Evolutionary conservation across 2,329 filamentous ascomycete genomes (phyloP), one percentile per base, ranked within the genome.

Genomic region (Didymellaceae sp.): DNA sequence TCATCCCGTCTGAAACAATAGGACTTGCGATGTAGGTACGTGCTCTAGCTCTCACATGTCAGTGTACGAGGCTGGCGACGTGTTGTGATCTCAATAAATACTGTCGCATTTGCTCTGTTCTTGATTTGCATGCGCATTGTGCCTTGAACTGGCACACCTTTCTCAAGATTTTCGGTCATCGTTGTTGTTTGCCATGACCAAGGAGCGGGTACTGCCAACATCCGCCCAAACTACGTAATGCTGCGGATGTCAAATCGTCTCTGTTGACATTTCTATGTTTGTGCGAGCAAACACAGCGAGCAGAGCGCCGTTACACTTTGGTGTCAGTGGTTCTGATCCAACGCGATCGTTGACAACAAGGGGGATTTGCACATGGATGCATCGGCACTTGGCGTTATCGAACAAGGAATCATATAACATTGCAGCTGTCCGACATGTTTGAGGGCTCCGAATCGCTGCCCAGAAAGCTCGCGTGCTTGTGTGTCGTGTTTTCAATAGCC

Each of bases 391-490:
- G 31, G 20, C 34, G 22, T 24, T 17, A 32, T 32, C 20, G 39
- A 20, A 43, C 13, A 31, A 21, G 30, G 14, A 35, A 18, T 28
- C 30, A 45, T 32, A 42, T 30, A 41, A 31, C 41, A 24, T 1
- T 28, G n/a, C 1, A 34, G 6, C 11, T 32, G 33, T 45, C 17
- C 11, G n/a, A 37, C 41, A 51, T 28, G 18, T 45, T 28, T 13
- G 18, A 52, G 35, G 24, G 30, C 41, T 41, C 37, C 42, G 48
- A 38, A 38, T 26, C 26, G 14, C 25, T 28, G 35, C 48, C n/a
- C 6, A 25, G 11, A n/a, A 33, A 52, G 42, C 48, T 52, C 48
- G 48, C 48, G 43, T 52, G 48, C 30, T 32, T 30, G 26, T 30
- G 21, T 33, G 34, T 51, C 33, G 35, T 17, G n/a, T 32, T 17